Conservation (phyloP, 2,329 filamentous ascomycete species). For the Aspergillus brunneoviolaceus region DNA sequence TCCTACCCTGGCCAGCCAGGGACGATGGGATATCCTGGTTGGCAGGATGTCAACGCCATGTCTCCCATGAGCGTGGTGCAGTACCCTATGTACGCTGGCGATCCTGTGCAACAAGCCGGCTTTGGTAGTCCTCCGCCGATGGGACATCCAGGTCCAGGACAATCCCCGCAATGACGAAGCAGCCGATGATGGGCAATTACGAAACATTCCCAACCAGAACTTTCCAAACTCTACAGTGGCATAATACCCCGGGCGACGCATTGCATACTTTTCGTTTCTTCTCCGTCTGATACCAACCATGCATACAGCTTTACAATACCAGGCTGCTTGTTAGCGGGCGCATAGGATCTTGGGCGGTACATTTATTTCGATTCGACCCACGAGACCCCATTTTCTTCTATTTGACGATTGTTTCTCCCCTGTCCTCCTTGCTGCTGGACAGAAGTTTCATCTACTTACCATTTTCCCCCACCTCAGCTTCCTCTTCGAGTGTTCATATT, state of each 20-base stretch:
- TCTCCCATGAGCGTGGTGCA: slow-evolving; percentile 31
- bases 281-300: slow-evolving; percentile 16
- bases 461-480: background rate
- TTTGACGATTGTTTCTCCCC: slow-evolving; percentile 2
- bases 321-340: slow-evolving; percentile 41
- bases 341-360: slow-evolving; percentile 37
- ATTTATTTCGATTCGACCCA: slow-evolving; percentile 18
- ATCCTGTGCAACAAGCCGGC: slow-evolving; percentile 28
- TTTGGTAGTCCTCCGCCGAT: slow-evolving; percentile 30
- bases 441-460: slow-evolving; percentile 1
- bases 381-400: slow-evolving; percentile 5
- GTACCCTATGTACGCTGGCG: slow-evolving; percentile 34
- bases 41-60: slow-evolving; percentile 32
- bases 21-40: slow-evolving; percentile 31
- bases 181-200: background rate
- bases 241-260: slow-evolving; percentile 17
- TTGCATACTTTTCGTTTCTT: slow-evolving; percentile 16
- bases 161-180: slow-evolving; percentile 25
- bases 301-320: slow-evolving; percentile 29
- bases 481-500: slow-evolving; percentile 4
- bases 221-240: slow-evolving; percentile 6
- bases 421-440: slow-evolving; percentile 1
- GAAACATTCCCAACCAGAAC: background rate
- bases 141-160: slow-evolving; percentile 32
- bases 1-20: slow-evolving; percentile 30